A percentile compares a stretch with the other conserved stretches of the same genome.
These are phyloP conservation scores for Pseudogymnoascus sp. DNA, from an alignment of 2,329 filamentous ascomycete genomes.

Conservation along the genomic window DNA sequence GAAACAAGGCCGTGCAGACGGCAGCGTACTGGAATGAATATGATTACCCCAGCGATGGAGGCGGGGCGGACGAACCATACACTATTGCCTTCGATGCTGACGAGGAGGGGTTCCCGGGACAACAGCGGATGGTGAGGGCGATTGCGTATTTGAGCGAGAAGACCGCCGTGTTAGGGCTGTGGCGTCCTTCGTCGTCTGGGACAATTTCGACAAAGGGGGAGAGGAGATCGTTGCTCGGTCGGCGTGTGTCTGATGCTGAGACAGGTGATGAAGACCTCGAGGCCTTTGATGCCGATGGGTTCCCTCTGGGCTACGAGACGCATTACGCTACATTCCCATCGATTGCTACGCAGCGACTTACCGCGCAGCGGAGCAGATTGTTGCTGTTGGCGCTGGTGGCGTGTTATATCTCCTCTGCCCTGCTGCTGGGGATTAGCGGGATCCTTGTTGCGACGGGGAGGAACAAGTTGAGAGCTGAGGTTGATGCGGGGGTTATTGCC, in stretches of 20 bases:
- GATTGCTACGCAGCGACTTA: slow-evolving; percentile 43
- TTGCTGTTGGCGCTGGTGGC: slow-evolving; percentile 46
- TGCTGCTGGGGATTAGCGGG: slow-evolving; percentile 56
- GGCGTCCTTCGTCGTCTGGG: background rate
- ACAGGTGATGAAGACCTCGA: slow-evolving; percentile 37
- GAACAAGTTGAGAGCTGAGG: slow-evolving; percentile 59
- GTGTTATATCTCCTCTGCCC: slow-evolving; percentile 50
- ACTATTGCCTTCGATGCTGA: slow-evolving; percentile 64
- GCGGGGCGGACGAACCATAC: slow-evolving; percentile 53
- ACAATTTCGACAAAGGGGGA: background rate
- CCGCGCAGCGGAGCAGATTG: slow-evolving; percentile 44
- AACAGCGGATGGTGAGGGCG: background rate
- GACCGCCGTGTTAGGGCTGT: background rate
- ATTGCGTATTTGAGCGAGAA: background rate
- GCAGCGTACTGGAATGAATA: slow-evolving; percentile 75
- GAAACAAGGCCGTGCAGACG: slow-evolving; percentile 10
- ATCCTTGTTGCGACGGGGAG: slow-evolving; percentile 61
- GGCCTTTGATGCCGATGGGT: slow-evolving; percentile 42
- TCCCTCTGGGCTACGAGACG: slow-evolving; percentile 44
- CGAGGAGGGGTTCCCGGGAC: slow-evolving; percentile 46
- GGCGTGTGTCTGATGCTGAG: background rate
- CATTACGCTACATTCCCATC: slow-evolving; percentile 47
- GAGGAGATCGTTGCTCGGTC: background rate
- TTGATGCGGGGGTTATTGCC: slow-evolving; percentile 63
- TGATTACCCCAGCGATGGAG: slow-evolving; percentile 64